Conservation (phyloP, 768 basidiomycete species). For the Lentinula boryana region DNA sequence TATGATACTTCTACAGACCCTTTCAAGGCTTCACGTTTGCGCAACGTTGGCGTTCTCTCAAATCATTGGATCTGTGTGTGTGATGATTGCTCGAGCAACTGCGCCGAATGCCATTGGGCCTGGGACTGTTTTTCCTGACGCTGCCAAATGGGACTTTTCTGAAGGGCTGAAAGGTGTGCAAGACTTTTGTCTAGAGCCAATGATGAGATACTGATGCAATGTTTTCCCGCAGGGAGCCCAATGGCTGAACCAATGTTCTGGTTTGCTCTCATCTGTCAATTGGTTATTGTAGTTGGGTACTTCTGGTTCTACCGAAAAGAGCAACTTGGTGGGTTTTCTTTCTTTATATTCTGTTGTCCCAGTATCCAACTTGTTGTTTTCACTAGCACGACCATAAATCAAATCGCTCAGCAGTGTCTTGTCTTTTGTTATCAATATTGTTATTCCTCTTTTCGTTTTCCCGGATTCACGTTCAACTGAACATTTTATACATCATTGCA, state of each 20-base stretch:
- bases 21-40: constrained; percentile 91
- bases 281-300: constrained; percentile 86
- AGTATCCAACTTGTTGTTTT: background rate
- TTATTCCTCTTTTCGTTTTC: background rate
- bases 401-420: background rate
- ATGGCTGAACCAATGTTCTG: constrained; percentile 88
- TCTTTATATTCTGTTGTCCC: background rate
- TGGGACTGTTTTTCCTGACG: constrained; percentile 88
- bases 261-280: constrained; percentile 74
- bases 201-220: background rate
- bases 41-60: constrained; percentile 90
- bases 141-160: constrained; percentile 84
- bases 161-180: constrained; percentile 31
- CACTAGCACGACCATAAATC: background rate
- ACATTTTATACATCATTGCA: background rate
- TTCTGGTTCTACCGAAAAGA: constrained; percentile 98
- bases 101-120: constrained; percentile 89
- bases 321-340: constrained; percentile 60
- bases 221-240: constrained; percentile 48
- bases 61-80: constrained; percentile 82
- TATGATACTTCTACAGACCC: constrained; percentile 86
- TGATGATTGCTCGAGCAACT: constrained; percentile 89
- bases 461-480: background rate
- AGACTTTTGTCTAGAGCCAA: constrained; percentile 38
- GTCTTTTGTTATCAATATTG: background rate